Conservation (phyloP, 108 stramenopile species). For the Cylindrotheca closterium region DNA sequence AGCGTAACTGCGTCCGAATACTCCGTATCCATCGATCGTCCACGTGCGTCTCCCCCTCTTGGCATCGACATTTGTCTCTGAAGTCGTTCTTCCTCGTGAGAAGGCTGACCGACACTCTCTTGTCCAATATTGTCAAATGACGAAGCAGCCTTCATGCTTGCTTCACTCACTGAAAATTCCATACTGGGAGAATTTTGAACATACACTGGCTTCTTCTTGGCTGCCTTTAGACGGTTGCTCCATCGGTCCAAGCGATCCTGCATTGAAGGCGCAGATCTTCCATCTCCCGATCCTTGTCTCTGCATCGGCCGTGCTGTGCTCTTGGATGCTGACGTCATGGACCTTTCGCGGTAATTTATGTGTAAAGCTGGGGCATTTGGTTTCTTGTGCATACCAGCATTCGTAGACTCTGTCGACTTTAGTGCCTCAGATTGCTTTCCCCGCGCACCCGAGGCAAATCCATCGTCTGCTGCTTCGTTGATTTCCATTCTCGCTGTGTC, state of each 20-base stretch:
- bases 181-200: no score
- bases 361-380: not conserved
- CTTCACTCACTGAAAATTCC: not conserved
- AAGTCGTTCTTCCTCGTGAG: no score
- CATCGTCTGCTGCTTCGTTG: no score
- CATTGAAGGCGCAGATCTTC: constrained; percentile 3
- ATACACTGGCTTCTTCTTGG: constrained; percentile 4
- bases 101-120: no score
- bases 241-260: constrained; percentile 13
- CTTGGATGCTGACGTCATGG: not conserved
- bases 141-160: no score
- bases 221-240: constrained; percentile 8
- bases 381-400: not conserved
- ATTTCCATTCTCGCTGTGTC: no score
- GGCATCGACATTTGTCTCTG: not conserved
- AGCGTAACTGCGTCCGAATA: constrained; percentile 39
- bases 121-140: no score
- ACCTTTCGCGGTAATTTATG: not conserved
- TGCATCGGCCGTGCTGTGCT: no score
- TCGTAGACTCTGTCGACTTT: no score
- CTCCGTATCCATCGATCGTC: constrained; percentile 22
- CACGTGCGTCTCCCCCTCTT: constrained; percentile 1
- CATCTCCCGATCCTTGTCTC: no score
- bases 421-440: no score
- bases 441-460: no score